Conservation (phyloP, 2,329 filamentous ascomycete genomes). For the Anthostomella pinea region DNA sequence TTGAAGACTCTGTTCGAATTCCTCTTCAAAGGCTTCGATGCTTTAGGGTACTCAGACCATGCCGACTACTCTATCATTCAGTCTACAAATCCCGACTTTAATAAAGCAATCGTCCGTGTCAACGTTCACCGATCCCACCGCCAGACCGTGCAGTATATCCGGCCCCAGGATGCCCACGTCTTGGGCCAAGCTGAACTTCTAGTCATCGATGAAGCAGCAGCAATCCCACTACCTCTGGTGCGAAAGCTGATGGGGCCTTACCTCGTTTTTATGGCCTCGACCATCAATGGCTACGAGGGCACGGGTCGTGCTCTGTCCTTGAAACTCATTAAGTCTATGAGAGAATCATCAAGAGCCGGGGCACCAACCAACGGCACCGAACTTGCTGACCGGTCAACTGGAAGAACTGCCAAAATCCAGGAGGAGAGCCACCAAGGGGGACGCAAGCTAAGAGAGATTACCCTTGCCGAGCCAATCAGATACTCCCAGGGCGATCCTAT, state of each 20-base stretch:
- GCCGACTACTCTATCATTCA: conserved; percentile 98
- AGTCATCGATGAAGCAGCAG: conserved; percentile 96
- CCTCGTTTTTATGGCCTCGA: conserved; percentile 98
- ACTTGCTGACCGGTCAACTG: conserved; percentile 75
- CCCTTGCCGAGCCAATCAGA: conserved; percentile 88
- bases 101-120: conserved; percentile 96
- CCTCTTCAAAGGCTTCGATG: conserved; percentile 96
- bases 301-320: conserved; percentile 92
- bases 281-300: conserved; percentile 97
- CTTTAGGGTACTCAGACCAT: conserved; percentile 89
- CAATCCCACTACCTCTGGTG: conserved; percentile 89
- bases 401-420: conserved; percentile 64
- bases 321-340: conserved; percentile 94
- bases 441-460: conserved; percentile 85
- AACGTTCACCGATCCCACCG: conserved; percentile 93
- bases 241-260: conserved; percentile 95
- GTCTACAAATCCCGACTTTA: conserved; percentile 96
- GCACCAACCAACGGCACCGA: conserved; percentile 54
- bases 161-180: conserved; percentile 92
- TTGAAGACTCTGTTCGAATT: conserved; percentile 98
- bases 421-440: conserved; percentile 60
- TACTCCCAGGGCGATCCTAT: conserved; percentile 89
- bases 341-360: conserved; percentile 79
- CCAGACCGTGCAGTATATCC: conserved; percentile 98
- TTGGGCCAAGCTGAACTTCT: conserved; percentile 92